These are phyloP conservation scores for Phycomyces nitens DNA, from an alignment of 192 early-diverging fungal genomes.

Conservation along the genomic window DNA sequence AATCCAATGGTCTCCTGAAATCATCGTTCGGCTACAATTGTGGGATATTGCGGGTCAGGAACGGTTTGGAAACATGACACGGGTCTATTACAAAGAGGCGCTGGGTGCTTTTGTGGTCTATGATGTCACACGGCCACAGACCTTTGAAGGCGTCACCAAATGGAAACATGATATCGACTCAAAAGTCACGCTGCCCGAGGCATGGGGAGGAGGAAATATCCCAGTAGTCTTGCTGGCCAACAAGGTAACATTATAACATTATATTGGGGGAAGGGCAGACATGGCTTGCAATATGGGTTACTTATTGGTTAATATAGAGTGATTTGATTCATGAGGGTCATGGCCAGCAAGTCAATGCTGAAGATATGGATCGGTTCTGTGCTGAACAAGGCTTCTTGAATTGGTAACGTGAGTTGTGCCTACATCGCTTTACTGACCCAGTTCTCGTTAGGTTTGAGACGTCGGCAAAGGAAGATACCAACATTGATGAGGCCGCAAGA, in stretches of 20 bases:
- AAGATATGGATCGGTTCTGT: slow-evolving; percentile 49
- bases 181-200: slow-evolving; percentile 50
- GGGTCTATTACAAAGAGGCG: slow-evolving; percentile 60
- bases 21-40: slow-evolving; percentile 52
- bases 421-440: too few relatives aligned
- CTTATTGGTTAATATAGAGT: slow-evolving; percentile 29
- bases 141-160: slow-evolving; percentile 51
- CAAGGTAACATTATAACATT: slow-evolving; percentile 55
- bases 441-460: slow-evolving; percentile 59
- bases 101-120: slow-evolving; percentile 56
- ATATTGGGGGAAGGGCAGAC: too few relatives aligned
- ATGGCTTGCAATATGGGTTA: too few relatives aligned
- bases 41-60: slow-evolving; percentile 68
- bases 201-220: slow-evolving; percentile 48
- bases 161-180: slow-evolving; percentile 60
- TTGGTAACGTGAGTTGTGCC: slow-evolving; percentile 34
- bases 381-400: slow-evolving; percentile 48
- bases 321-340: slow-evolving; percentile 40
- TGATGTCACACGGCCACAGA: slow-evolving; percentile 52
- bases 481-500: slow-evolving; percentile 56
- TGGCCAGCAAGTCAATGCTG: slow-evolving; percentile 24
- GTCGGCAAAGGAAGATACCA: slow-evolving; percentile 60
- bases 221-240: slow-evolving; percentile 54
- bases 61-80: slow-evolving; percentile 55
- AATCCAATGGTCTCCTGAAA: slow-evolving; percentile 52